Evolutionary conservation across 148 eudicot species (phyloP), one percentile per base, ranked within the genome.

Genomic region (Nepenthes mirabilis): DNA sequence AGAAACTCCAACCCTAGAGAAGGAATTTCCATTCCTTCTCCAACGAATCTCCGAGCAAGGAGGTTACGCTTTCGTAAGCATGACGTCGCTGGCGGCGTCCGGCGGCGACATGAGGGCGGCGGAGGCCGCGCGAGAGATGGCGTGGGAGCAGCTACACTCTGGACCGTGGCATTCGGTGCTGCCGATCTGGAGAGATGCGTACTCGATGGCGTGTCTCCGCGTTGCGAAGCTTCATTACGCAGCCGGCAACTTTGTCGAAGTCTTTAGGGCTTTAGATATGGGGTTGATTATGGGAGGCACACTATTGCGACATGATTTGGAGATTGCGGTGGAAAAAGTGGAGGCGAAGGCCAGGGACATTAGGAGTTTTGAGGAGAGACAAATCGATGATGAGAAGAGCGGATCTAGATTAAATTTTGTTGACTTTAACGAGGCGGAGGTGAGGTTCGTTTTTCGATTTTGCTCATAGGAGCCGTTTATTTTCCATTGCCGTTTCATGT

Each of bases 121-220:
- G 65, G 98, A 93, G 82, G 85, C 80, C 47, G 85, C 96, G 45
- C 72, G 75, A 60, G 99, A 93, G 82, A 83, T 88, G 91, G 99
- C 99, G 34, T 93, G 99, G 99, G 99, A 93, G 79, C 99, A 93
- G 75, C 83, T 93, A 2, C 99, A 93, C 62, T 80, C 85, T 3
- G 99, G 96, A 0, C 99, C 99, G 1, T 86, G 96, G 99, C 73
- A 80, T 66, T 83, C 95, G 0, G 95, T 88, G 59, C 59, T 79
- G 1, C 89, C 95, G 1, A 62, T 79, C 1, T 93, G 99, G 99
- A 65, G 96, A 9, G 99, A 93, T 54, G 99, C 95, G 0, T 93
- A 93, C 57, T 73, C 99, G 33, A 77, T 88, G 91, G 90, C 99
- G 59, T 93, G 89, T 62, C 60, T 93, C 1, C 64, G 77, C 63